Percentiles rank a stretch among this genome's conserved stretches.
phyloP scores from a whole-genome alignment of 2,329 filamentous ascomycete species.

The Claviceps pusilla region DNA sequence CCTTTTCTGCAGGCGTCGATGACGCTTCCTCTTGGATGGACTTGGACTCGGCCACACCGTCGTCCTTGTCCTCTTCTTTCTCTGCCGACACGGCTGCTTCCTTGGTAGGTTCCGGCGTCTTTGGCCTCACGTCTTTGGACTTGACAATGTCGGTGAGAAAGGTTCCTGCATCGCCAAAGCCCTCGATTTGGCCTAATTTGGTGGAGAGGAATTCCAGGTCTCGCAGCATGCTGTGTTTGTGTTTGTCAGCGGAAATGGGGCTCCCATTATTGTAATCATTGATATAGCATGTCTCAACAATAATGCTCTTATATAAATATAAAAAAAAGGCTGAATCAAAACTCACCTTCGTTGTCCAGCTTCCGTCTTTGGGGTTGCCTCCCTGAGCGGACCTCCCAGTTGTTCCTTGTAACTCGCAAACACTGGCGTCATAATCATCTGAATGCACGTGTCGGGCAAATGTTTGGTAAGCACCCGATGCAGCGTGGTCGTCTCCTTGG shows the following conservation, averaged over 20 bases:
- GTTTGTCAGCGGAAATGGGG: background rate
- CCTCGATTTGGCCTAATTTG: constrained; percentile 62
- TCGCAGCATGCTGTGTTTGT: constrained; percentile 47
- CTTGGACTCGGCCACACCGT: background rate
- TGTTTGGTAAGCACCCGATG: constrained; percentile 74
- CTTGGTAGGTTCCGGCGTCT: constrained; percentile 5
- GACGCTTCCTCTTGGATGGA: background rate
- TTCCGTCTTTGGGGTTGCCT: constrained; percentile 49
- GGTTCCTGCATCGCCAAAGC: constrained; percentile 58
- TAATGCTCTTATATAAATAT: background rate
- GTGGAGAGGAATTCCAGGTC: constrained; percentile 61
- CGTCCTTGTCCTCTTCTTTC: constrained; percentile 5
- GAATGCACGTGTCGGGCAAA: constrained; percentile 59
- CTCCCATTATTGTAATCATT: background rate
- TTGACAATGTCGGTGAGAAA: constrained; percentile 51
- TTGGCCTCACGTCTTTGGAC: constrained; percentile 33
- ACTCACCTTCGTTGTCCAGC: constrained; percentile 56
- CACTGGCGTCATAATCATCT: constrained; percentile 74
- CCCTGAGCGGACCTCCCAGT: constrained; percentile 55
- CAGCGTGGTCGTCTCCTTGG: constrained; percentile 71
- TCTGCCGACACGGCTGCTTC: constrained; percentile 7
- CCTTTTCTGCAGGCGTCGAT: no score
- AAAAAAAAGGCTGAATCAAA: background rate
- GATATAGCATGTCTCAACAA: background rate
- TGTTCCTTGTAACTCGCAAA: constrained; percentile 71